A percentile compares a stretch with the other conserved stretches of the same genome.
phyloP scores from a whole-genome alignment of 148 eudicot genomes.

The Rhododendron molle region DNA sequence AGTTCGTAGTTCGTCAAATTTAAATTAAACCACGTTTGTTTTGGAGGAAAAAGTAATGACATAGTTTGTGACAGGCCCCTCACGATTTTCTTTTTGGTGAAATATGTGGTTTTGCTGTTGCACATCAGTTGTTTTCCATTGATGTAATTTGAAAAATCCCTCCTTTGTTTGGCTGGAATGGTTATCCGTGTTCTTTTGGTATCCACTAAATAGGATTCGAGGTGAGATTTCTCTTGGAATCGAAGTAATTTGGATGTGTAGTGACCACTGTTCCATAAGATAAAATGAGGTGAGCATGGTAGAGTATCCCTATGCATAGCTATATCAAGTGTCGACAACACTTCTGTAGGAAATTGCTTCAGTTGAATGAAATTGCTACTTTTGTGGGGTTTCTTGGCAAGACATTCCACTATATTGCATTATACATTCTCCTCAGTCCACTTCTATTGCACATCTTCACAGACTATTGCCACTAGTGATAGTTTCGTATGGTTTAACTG shows the following conservation, averaged over 20 bases:
- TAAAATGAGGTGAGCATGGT: background rate
- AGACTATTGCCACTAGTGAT: background rate
- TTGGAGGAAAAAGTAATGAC: background rate
- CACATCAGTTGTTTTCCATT: background rate
- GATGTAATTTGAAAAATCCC: background rate
- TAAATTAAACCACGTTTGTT: background rate
- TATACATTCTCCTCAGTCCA: background rate
- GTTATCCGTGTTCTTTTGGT: background rate
- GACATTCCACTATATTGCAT: background rate
- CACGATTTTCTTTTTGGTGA: background rate
- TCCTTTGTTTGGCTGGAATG: background rate
- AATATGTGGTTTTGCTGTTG: background rate
- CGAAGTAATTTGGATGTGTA: background rate
- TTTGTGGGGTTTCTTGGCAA: background rate
- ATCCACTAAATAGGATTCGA: background rate
- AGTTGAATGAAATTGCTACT: background rate
- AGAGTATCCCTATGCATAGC: background rate
- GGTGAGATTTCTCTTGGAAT: background rate
- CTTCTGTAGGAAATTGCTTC: background rate
- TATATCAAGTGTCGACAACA: background rate
- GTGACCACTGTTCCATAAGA: background rate
- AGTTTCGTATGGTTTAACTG: background rate
- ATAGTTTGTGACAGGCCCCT: background rate
- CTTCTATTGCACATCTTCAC: background rate
- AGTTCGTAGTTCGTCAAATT: background rate